Evolutionary conservation across 2,329 filamentous ascomycete genomes (phyloP).

Genomic region (Aspergillus ustus): DNA sequence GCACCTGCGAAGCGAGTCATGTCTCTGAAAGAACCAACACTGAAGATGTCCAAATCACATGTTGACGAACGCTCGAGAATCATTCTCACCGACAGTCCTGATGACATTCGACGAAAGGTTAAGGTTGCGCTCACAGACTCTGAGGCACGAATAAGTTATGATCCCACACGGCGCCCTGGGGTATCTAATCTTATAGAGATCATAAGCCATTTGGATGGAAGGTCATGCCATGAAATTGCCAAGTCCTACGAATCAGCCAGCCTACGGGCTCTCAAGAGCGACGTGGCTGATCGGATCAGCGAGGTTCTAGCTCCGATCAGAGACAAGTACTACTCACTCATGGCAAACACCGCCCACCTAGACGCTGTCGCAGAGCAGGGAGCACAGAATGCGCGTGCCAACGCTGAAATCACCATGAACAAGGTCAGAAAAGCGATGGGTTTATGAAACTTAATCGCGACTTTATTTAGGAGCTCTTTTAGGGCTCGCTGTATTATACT

Average conservation of each 20-base stretch:
- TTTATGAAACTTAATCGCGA: conserved; percentile 25
- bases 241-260: conserved; percentile 48
- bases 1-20: conserved; percentile 85
- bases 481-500: neutral
- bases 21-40: conserved; percentile 76
- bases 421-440: conserved; percentile 38
- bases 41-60: conserved; percentile 96
- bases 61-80: conserved; percentile 74
- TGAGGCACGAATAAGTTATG: conserved; percentile 69
- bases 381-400: conserved; percentile 35
- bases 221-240: conserved; percentile 52
- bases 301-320: conserved; percentile 38
- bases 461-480: no score
- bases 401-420: conserved; percentile 38
- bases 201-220: conserved; percentile 68
- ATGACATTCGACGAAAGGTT: conserved; percentile 71
- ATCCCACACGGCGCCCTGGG: conserved; percentile 71
- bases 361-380: conserved; percentile 38
- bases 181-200: conserved; percentile 87
- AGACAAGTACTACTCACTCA: conserved; percentile 39
- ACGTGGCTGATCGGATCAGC: conserved; percentile 57
- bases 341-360: conserved; percentile 34
- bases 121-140: conserved; percentile 78
- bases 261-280: conserved; percentile 66
- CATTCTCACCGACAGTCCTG: conserved; percentile 72